Base-by-base conservation (phyloP, 345 rosid genomes). In the Syzygium jambos region DNA sequence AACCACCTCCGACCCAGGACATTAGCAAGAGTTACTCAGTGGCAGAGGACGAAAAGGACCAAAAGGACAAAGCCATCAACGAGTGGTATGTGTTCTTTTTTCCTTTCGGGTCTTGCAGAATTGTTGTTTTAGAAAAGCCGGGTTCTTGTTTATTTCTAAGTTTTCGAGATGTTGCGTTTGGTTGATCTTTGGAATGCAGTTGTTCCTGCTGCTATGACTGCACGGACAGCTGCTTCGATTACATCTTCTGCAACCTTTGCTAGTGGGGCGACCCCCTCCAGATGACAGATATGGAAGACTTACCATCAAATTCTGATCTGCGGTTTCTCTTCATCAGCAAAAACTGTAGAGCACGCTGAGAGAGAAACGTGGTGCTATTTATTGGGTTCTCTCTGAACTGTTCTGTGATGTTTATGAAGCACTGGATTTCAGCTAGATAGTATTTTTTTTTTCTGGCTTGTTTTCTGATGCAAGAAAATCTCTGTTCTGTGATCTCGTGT, bases 131-230 rank as follows among this genome's bases (percentile, higher is more conserved):
- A 8, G 29, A 14, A 27, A 4, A 29, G 34, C n/a, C 41, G 82
- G 46, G 52, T 49, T 21, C 56, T 68, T 63, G 51, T 27, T 73
- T 51, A 12, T 49, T 34, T 86, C 83, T 86, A 27, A 41, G 22
- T 52, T 85, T 41, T 77, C 38, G 16, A 11, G 23, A 22, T 21
- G 23, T 41, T 38, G 73, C 2, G 27, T 8, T 68, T 30, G 51
- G 63, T 87, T 25, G 65, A 43, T 65, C 30, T 54, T 85, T 49
- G 84, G 84, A 63, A 29, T 88, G 88, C 86, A 89, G 90, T 57
- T 86, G 88, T 84, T 89, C 86, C 78, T 84, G 90, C 90, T 86
- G 88, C 54, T 89, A 43, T 51, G 90, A 89, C 65, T 89, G 90
- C 78, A 61, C 85, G 25, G 90, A 86, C 30, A 89, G 57, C 88